These are phyloP conservation scores for Fusarium setosum DNA, from an alignment of 2,329 filamentous ascomycete species.

Conservation along the genomic window DNA sequence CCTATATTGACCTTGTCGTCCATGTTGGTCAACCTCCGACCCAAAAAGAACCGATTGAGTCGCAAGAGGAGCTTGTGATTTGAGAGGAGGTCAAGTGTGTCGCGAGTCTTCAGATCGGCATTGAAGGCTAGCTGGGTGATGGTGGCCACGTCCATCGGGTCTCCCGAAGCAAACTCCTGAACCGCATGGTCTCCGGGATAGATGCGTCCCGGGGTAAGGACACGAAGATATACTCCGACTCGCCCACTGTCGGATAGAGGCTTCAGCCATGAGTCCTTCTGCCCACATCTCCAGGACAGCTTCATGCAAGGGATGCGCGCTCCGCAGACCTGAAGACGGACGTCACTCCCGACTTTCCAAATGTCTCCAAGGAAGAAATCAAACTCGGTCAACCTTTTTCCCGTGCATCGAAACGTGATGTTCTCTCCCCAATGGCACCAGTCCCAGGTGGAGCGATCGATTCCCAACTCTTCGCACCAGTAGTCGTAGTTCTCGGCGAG, in stretches of 20 bases:
- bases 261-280: slow-evolving; percentile 16
- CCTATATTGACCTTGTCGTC: no score
- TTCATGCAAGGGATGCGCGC: slow-evolving; percentile 17
- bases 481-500: slow-evolving; percentile 18
- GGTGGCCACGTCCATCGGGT: no score
- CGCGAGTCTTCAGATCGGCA: no score
- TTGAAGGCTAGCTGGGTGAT: no score
- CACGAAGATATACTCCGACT: no score
- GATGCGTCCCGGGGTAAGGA: no score
- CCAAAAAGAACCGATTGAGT: no score
- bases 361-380: slow-evolving; percentile 9
- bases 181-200: no score
- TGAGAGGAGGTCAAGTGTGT: no score
- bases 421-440: slow-evolving; percentile 24
- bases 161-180: no score
- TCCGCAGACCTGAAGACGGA: slow-evolving; percentile 15
- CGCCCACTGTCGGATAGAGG: neutral
- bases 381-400: neutral
- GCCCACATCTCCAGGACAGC: slow-evolving; percentile 14
- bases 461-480: slow-evolving; percentile 5
- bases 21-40: no score
- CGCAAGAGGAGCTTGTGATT: no score
- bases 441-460: slow-evolving; percentile 7
- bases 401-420: slow-evolving; percentile 5
- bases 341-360: slow-evolving; percentile 5